These are phyloP conservation scores for Auriscalpium vulgare DNA, from an alignment of 768 basidiomycete species.

Conservation along the genomic window DNA sequence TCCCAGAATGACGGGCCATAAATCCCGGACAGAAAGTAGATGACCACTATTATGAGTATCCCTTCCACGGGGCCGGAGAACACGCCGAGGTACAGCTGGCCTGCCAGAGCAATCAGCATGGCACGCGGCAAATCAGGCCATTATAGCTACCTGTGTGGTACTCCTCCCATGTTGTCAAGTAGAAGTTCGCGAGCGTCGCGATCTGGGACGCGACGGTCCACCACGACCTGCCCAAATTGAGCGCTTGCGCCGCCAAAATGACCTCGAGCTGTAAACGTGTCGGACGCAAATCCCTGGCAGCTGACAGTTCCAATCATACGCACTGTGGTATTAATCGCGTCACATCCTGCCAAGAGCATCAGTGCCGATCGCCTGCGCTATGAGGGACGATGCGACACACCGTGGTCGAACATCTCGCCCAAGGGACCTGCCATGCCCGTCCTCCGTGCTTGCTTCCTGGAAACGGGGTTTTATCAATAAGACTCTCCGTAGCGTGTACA, in stretches of 20 bases:
- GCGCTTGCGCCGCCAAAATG: constrained; percentile 71
- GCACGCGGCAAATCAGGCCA: background rate
- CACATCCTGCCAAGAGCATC: constrained; percentile 49
- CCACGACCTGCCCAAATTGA: constrained; percentile 92
- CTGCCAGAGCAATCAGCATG: constrained; percentile 26
- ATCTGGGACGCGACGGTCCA: constrained; percentile 90
- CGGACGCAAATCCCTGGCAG: background rate
- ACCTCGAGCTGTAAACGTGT: constrained; percentile 61
- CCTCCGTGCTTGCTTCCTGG: constrained; percentile 87
- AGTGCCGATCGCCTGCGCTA: background rate
- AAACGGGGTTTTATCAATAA: background rate
- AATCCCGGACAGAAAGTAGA: constrained; percentile 74
- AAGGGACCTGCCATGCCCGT: constrained; percentile 97
- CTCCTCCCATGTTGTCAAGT: constrained; percentile 73
- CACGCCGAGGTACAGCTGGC: constrained; percentile 82
- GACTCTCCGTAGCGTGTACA: constrained; percentile 3
- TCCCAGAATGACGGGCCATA: constrained; percentile 84
- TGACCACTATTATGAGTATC: constrained; percentile 72
- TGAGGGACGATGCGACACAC: constrained; percentile 30
- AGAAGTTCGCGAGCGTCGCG: constrained; percentile 61
- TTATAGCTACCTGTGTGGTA: constrained; percentile 67
- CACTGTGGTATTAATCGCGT: constrained; percentile 93
- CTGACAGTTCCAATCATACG: background rate
- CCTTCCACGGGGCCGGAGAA: constrained; percentile 98
- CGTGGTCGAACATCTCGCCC: constrained; percentile 98